Evolutionary conservation across 345 rosid genomes (phyloP).

Genomic region (Aurinia saxatilis): DNA sequence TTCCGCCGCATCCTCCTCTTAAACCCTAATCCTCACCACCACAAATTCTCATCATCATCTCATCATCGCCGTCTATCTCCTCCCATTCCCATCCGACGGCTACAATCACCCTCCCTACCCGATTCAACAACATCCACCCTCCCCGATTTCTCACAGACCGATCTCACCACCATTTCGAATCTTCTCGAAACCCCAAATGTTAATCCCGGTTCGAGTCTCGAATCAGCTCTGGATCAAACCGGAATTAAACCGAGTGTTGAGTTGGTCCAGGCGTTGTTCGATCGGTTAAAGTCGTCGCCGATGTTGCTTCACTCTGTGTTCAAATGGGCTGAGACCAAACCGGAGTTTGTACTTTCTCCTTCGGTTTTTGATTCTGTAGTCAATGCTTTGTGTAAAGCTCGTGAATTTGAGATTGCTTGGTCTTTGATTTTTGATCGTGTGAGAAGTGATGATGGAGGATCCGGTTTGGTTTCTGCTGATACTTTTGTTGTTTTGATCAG

Average conservation of each 20-base stretch:
- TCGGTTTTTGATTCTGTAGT: slow-evolving; percentile 41
- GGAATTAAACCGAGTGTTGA: slow-evolving; percentile 44
- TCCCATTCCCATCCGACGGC: slow-evolving; percentile 32
- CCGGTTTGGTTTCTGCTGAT: slow-evolving; percentile 49
- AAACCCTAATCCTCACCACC: slow-evolving; percentile 21
- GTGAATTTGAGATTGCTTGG: slow-evolving; percentile 75
- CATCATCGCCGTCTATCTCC: slow-evolving; percentile 32
- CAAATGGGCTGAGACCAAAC: slow-evolving; percentile 68
- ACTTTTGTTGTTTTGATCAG: slow-evolving; percentile 63
- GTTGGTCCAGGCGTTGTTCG: slow-evolving; percentile 45
- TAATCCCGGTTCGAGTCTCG: slow-evolving; percentile 39
- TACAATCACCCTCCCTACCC: slow-evolving; percentile 18
- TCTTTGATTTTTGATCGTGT: slow-evolving; percentile 48
- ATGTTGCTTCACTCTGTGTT: slow-evolving; percentile 50
- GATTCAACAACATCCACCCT: slow-evolving; percentile 17
- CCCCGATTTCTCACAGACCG: slow-evolving; percentile 28
- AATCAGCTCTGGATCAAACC: slow-evolving; percentile 43
- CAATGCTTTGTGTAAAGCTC: slow-evolving; percentile 52
- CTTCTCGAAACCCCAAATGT: slow-evolving; percentile 42
- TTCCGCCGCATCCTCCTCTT: slow-evolving; percentile 15
- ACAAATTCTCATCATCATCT: slow-evolving; percentile 14
- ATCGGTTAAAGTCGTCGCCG: slow-evolving; percentile 59
- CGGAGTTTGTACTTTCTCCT: slow-evolving; percentile 41
- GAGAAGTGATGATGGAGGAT: slow-evolving; percentile 18
- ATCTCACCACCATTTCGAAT: slow-evolving; percentile 41